phyloP scores from a whole-genome alignment of 164 flowering plant genomes.

The Platanus orientalis region DNA sequence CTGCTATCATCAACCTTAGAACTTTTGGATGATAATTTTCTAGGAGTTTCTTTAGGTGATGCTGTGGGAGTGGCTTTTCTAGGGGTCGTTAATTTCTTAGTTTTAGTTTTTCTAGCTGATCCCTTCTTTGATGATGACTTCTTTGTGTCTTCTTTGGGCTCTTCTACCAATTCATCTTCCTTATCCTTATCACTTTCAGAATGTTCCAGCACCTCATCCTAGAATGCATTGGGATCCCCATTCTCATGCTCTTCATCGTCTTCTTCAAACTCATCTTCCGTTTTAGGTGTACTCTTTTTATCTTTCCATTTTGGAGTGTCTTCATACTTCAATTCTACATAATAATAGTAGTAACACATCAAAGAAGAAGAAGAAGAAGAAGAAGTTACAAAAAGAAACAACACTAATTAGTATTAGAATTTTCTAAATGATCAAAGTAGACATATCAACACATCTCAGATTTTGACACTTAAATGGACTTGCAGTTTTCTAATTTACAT shows the following conservation, averaged over 20 bases:
- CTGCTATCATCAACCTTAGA: conserved; percentile 38
- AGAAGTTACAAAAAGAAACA: no score
- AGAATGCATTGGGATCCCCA: conserved; percentile 53
- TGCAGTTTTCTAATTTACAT: no score
- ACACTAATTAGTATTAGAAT: no score
- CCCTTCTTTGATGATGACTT: conserved; percentile 37
- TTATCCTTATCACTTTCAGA: conserved; percentile 65
- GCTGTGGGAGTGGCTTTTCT: conserved; percentile 33
- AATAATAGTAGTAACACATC: conserved; percentile 3
- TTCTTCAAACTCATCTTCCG: conserved; percentile 65
- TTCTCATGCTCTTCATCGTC: conserved; percentile 51
- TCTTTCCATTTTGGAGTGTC: conserved; percentile 30
- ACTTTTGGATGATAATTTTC: conserved; percentile 36
- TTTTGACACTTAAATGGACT: no score
- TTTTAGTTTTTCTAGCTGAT: conserved; percentile 35
- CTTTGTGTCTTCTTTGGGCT: conserved; percentile 45
- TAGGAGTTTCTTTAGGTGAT: conserved; percentile 33
- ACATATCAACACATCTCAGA: no score
- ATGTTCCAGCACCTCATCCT: conserved; percentile 51
- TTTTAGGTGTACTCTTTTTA: conserved; percentile 35
- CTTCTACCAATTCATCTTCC: conserved; percentile 46
- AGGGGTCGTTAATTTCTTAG: conserved; percentile 31
- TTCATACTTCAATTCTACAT: conserved; percentile 42
- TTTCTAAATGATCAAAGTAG: no score
- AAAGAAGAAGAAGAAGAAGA: no score